phyloP scores from a whole-genome alignment of 1,139 yeast species.

The Pneumocystis carinii region DNA sequence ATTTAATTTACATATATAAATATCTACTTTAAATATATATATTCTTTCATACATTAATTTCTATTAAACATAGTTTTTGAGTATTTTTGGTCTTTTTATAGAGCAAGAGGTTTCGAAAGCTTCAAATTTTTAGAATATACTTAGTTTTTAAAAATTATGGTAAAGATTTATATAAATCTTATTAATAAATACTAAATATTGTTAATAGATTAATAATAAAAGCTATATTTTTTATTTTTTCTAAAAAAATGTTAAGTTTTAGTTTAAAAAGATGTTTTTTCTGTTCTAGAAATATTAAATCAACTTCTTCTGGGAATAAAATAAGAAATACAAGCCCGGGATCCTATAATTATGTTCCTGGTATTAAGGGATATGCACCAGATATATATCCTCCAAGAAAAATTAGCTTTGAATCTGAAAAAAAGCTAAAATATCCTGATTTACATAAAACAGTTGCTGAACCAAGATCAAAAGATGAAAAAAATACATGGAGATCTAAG shows the following conservation, averaged over 20 bases:
- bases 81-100: too few species aligned
- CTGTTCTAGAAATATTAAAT: background rate
- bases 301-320: background rate
- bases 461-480: background rate
- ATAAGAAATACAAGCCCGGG: background rate
- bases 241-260: background rate
- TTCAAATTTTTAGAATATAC: too few species aligned
- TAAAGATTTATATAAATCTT: too few species aligned
- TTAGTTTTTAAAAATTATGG: too few species aligned
- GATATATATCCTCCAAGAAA: background rate
- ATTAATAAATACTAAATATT: too few species aligned
- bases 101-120: too few species aligned
- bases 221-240: too few species aligned
- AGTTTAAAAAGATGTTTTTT: background rate
- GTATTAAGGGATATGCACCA: background rate
- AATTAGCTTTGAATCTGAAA: background rate
- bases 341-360: background rate
- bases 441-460: background rate
- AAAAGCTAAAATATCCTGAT: background rate
- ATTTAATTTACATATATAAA: too few species aligned
- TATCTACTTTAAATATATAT: too few species aligned
- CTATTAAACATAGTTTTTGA: too few species aligned
- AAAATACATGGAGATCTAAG: background rate
- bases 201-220: too few species aligned
- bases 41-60: too few species aligned